Percentiles rank a stretch among this genome's conserved stretches.
phyloP scores from a whole-genome alignment of 129 eudicot species.

The Kitagawia praeruptora region DNA sequence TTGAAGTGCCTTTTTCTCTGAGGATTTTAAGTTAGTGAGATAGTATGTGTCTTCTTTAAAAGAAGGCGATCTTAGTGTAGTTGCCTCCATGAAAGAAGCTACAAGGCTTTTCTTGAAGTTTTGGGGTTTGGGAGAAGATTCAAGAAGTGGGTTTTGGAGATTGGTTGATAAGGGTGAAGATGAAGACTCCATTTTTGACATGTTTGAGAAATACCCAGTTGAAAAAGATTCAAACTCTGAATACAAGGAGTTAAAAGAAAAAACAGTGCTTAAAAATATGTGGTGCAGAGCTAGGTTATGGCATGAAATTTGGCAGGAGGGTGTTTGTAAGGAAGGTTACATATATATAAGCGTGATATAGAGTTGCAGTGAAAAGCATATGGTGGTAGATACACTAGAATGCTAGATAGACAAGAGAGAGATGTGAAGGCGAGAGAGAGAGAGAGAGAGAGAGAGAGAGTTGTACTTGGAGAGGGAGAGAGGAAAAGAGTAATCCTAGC shows the following conservation, averaged over 20 bases:
- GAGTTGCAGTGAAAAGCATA: not conserved
- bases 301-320: not conserved
- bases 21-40: conserved; percentile 57
- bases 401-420: not conserved
- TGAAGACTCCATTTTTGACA: conserved; percentile 26
- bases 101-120: conserved; percentile 38
- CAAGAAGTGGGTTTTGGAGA: conserved; percentile 9
- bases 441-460: not conserved
- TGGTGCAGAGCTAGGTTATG: not conserved
- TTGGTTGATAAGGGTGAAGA: conserved; percentile 20
- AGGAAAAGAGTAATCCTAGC: not conserved
- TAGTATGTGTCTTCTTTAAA: conserved; percentile 91
- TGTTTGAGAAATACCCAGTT: not conserved
- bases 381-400: not conserved
- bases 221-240: conserved; percentile 2
- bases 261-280: not conserved
- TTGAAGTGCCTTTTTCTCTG: conserved; percentile 63
- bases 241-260: not conserved
- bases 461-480: not conserved
- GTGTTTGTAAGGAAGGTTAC: not conserved
- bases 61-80: conserved; percentile 54
- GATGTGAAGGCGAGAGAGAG: not conserved
- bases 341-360: not conserved
- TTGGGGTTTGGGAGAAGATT: conserved; percentile 24
- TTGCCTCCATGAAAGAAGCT: conserved; percentile 47